These are phyloP conservation scores for Withania somnifera DNA, from an alignment of 305 asterid genomes.

Conservation along the genomic window DNA sequence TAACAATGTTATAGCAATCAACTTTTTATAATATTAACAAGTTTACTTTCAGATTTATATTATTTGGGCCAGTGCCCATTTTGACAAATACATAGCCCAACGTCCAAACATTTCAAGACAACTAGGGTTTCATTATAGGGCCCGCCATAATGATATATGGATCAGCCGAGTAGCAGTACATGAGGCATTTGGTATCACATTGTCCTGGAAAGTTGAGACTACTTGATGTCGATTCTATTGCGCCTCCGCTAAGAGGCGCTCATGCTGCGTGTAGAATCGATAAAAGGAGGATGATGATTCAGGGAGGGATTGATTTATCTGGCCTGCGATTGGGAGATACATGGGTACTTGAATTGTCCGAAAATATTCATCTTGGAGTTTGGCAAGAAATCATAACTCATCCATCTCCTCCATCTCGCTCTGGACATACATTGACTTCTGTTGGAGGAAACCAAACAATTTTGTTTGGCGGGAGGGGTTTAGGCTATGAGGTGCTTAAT, in stretches of 20 bases:
- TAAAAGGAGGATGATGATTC: conserved; percentile 49
- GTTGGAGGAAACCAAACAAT: conserved; percentile 43
- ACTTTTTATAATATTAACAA: too few relatives aligned
- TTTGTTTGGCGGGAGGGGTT: conserved; percentile 84
- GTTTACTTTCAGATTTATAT: too few relatives aligned
- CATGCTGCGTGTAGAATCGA: conserved; percentile 75
- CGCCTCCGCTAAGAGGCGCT: conserved; percentile 83
- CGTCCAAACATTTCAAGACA: too few relatives aligned
- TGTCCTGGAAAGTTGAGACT: conserved; percentile 79
- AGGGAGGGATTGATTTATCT: conserved; percentile 74
- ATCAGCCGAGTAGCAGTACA: conserved; percentile 36
- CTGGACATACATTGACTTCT: conserved; percentile 82
- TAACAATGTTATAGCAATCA: too few relatives aligned
- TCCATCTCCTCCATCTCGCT: conserved; percentile 67
- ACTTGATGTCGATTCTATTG: conserved; percentile 39
- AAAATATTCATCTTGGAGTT: conserved; percentile 44
- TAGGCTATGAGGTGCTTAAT: conserved; percentile 57
- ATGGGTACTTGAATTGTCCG: conserved; percentile 63
- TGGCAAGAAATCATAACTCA: conserved; percentile 48
- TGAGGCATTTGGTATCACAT: conserved; percentile 28
- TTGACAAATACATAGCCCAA: too few relatives aligned
- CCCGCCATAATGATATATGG: conserved; percentile 76
- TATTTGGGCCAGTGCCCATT: too few relatives aligned
- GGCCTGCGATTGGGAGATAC: conserved; percentile 62
- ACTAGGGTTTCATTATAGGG: too few relatives aligned